These are phyloP conservation scores for Geotrichum ghanense DNA, from an alignment of 805 yeast species.

Conservation along the genomic window DNA sequence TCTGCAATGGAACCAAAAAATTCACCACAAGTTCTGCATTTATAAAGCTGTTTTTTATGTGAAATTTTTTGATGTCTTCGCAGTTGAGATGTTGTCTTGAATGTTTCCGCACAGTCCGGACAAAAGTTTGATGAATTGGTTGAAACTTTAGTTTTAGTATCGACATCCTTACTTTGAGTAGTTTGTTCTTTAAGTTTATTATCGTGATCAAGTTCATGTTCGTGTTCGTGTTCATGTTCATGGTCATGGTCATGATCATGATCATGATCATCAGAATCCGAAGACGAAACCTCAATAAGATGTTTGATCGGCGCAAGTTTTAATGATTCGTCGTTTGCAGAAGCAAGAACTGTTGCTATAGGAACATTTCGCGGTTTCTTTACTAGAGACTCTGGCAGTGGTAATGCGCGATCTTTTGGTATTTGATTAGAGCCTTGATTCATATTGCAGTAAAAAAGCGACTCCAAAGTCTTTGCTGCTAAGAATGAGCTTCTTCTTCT, in stretches of 20 bases:
- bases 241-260: no score
- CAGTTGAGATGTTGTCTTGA: constrained; percentile 4
- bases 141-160: no score
- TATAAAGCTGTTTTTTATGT: constrained; percentile 14
- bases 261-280: no score
- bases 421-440: background rate
- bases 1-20: constrained; percentile 19
- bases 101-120: background rate
- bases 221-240: no score
- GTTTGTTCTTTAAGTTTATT: no score
- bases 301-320: no score
- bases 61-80: constrained; percentile 15
- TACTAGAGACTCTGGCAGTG: background rate
- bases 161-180: no score
- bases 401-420: background rate
- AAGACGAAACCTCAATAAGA: no score
- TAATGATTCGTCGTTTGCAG: no score
- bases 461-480: background rate
- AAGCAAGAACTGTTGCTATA: background rate
- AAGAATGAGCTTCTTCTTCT: background rate
- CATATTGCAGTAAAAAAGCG: background rate
- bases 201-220: no score
- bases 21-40: constrained; percentile 20
- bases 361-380: no score
- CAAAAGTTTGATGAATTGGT: background rate